Conservation (phyloP, 108 stramenopile species). For the Fistulifera pelliculosa region DNA sequence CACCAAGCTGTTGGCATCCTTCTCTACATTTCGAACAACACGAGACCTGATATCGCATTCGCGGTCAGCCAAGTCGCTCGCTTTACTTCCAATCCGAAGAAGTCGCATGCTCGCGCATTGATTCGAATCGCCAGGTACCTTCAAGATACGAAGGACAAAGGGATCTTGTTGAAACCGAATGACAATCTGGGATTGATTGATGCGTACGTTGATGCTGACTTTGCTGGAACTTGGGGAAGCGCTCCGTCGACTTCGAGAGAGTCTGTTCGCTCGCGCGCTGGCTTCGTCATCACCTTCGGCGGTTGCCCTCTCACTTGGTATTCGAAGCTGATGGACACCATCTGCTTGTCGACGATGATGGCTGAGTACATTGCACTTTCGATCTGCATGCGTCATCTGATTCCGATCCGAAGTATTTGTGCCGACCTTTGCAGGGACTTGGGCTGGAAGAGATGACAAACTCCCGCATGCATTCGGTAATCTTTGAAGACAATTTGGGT, state of each 20-base stretch:
- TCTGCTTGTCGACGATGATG: constrained; percentile 5
- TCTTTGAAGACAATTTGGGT: constrained; percentile 33
- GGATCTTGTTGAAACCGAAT: constrained; percentile 16
- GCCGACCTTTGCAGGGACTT: neutral
- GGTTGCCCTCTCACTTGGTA: constrained; percentile 6
- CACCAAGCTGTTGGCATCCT: constrained; percentile 3
- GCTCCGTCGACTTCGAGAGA: constrained; percentile 6
- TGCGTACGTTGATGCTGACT: constrained; percentile 38
- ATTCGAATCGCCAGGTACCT: constrained; percentile 26
- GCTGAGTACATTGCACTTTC: constrained; percentile 8
- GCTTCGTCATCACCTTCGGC: constrained; percentile 4
- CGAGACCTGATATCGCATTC: constrained; percentile 11
- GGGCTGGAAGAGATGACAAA: neutral
- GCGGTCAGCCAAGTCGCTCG: constrained; percentile 15
- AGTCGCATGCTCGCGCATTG: constrained; percentile 13
- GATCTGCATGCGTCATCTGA: constrained; percentile 5
- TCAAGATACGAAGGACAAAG: constrained; percentile 17
- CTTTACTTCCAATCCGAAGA: constrained; percentile 13
- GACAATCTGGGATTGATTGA: constrained; percentile 10
- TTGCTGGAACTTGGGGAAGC: constrained; percentile 21
- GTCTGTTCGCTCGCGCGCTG: neutral
- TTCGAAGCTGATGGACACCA: neutral
- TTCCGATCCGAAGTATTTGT: constrained; percentile 12
- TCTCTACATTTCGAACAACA: constrained; percentile 6
- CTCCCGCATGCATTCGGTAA: neutral